Conservation (phyloP, 2,329 filamentous ascomycete species). For the Pseudogymnoascus verrucosus region DNA sequence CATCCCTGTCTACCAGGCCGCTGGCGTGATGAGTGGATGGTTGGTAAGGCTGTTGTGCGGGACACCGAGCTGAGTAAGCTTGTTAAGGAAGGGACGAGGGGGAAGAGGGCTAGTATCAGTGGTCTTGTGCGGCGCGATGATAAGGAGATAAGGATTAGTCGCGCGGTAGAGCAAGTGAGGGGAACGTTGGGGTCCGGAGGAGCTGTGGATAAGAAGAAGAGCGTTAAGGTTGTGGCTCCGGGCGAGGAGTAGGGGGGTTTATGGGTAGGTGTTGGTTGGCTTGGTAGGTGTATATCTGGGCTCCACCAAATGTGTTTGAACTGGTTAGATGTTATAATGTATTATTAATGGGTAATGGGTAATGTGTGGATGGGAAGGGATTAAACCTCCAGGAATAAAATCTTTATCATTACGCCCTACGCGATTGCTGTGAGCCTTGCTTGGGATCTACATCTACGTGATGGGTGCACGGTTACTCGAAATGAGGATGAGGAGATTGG, state of each 20-base stretch:
- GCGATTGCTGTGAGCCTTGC: neutral
- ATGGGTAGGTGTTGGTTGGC: neutral
- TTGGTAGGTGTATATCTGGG: neutral
- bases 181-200: slow-evolving; percentile 36
- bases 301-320: neutral
- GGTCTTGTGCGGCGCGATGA: slow-evolving; percentile 38
- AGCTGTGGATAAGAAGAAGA: slow-evolving; percentile 45
- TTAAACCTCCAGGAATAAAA: neutral
- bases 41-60: slow-evolving; percentile 18
- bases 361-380: neutral
- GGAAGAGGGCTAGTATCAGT: slow-evolving; percentile 10
- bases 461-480: neutral
- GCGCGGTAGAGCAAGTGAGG: slow-evolving; percentile 51
- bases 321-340: neutral
- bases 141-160: slow-evolving; percentile 49
- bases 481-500: neutral
- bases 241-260: slow-evolving; percentile 15
- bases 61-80: slow-evolving; percentile 32
- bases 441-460: neutral
- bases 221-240: slow-evolving; percentile 49
- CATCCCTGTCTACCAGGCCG: slow-evolving; percentile 53
- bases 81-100: slow-evolving; percentile 21
- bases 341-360: neutral
- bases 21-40: slow-evolving; percentile 40
- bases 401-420: neutral